Percentiles rank a stretch among this genome's conserved stretches.
Evolutionary conservation across 202 grass and related monocot genomes (phyloP).

Genomic region (Digitaria exilis): DNA sequence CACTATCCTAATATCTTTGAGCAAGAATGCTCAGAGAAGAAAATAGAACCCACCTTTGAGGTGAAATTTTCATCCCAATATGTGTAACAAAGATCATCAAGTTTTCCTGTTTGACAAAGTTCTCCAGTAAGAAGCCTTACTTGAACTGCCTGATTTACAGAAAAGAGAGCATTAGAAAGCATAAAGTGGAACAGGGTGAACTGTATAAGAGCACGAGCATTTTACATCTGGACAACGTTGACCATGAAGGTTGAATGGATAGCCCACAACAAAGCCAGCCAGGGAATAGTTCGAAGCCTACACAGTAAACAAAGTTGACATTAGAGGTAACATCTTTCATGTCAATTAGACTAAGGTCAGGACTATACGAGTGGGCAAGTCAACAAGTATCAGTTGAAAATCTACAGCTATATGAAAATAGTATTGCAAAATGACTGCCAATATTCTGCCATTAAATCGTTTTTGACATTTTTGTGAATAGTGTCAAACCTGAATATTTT

Average conservation of each 20-base stretch:
- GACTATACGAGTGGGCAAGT: conserved; percentile 28
- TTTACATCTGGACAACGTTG: conserved; percentile 59
- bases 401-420: not conserved
- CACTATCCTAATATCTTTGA: conserved; percentile 4
- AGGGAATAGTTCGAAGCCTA: conserved; percentile 70
- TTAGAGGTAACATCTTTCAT: conserved; percentile 20
- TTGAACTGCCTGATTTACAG: conserved; percentile 64
- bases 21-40: conserved; percentile 22
- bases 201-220: conserved; percentile 19
- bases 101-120: conserved; percentile 69
- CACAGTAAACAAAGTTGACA: conserved; percentile 29
- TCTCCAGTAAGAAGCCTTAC: conserved; percentile 84
- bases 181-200: conserved; percentile 4
- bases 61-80: conserved; percentile 98
- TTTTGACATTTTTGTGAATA: conserved; percentile 2
- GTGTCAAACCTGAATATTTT: conserved; percentile 10
- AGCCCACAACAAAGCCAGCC: conserved; percentile 70
- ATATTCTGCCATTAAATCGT: conserved; percentile 5
- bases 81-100: conserved; percentile 70
- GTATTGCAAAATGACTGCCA: not conserved
- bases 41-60: conserved; percentile 60
- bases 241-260: conserved; percentile 75
- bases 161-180: conserved; percentile 47
- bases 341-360: not conserved
- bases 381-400: conserved; percentile 23